Percentiles rank a stretch among this genome's conserved stretches.
Conservation (phyloP, 176 grass and related monocot genomes). For the Triticum turgidum region DNA sequence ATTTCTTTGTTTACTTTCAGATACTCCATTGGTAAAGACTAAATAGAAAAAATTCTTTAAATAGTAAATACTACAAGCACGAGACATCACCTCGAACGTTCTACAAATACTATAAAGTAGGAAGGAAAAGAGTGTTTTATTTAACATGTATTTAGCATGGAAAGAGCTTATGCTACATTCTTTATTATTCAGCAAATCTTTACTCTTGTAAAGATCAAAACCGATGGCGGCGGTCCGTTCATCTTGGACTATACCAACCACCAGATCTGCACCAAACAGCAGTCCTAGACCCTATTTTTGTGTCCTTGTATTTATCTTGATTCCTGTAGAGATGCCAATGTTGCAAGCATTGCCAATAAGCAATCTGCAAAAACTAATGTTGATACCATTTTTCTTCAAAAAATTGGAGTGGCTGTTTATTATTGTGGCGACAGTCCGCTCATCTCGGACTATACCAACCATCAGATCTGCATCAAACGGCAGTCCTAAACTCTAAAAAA, state of each 20-base stretch:
- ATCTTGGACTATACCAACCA: neutral
- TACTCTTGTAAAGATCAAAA: neutral
- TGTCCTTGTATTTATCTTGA: neutral
- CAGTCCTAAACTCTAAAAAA: neutral
- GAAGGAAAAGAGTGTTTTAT: neutral
- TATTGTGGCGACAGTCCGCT: neutral
- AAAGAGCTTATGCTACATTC: neutral
- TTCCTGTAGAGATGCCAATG: neutral
- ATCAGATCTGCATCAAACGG: neutral
- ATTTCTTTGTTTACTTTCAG: conserved; percentile 25
- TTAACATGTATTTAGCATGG: conserved; percentile 21
- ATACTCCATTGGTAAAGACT: neutral
- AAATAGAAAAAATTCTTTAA: neutral
- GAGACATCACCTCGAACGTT: neutral
- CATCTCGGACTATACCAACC: neutral
- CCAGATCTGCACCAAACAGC: neutral
- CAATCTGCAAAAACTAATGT: neutral
- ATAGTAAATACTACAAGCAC: neutral
- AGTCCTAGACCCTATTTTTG: neutral
- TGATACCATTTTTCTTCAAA: neutral
- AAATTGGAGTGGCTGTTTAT: neutral
- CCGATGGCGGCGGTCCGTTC: neutral
- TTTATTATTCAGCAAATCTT: neutral
- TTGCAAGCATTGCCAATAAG: neutral
- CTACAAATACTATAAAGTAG: neutral